These are phyloP conservation scores for Penicillium tannophilum DNA, from an alignment of 495 filamentous ascomycete genomes.

Conservation along the genomic window DNA sequence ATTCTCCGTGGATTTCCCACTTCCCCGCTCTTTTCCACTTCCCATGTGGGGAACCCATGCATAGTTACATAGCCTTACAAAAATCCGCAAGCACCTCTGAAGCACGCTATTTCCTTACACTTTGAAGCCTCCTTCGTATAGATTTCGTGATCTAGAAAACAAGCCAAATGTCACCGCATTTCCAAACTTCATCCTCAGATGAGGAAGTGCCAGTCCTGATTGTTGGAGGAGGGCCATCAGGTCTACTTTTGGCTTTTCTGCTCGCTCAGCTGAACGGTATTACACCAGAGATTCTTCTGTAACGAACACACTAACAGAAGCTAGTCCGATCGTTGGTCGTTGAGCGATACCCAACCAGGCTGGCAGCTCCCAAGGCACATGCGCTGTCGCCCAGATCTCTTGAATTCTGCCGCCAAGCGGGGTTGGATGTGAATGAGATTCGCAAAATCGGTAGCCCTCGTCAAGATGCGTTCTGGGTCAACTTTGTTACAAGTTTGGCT, in stretches of 20 bases:
- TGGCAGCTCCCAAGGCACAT: slow-evolving; percentile 35
- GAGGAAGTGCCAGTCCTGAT: slow-evolving; percentile 13
- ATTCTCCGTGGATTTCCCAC: slow-evolving; percentile 27
- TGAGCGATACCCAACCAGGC: slow-evolving; percentile 28
- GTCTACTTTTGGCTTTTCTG: slow-evolving; percentile 12
- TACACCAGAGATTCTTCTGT: neutral
- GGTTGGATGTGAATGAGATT: slow-evolving; percentile 29
- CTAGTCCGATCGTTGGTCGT: slow-evolving; percentile 27
- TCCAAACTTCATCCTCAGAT: neutral
- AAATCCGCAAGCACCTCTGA: neutral
- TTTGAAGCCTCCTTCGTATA: neutral
- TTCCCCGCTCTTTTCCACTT: slow-evolving; percentile 1
- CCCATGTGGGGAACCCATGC: neutral
- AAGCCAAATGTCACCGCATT: slow-evolving; percentile 3
- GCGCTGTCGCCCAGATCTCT: slow-evolving; percentile 32
- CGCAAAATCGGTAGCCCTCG: slow-evolving; percentile 26
- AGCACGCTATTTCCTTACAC: neutral
- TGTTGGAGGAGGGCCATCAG: slow-evolving; percentile 12
- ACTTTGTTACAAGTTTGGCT: slow-evolving; percentile 32
- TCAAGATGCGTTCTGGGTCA: slow-evolving; percentile 31
- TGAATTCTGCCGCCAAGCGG: slow-evolving; percentile 33
- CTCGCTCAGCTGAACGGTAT: slow-evolving; percentile 7
- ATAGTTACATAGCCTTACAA: neutral
- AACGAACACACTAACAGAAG: neutral
- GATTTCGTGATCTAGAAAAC: neutral